Percentiles rank a stretch among this genome's conserved stretches.
These are phyloP conservation scores for Leccinum sublutescens DNA, from an alignment of 768 basidiomycete species.

Conservation along the genomic window DNA sequence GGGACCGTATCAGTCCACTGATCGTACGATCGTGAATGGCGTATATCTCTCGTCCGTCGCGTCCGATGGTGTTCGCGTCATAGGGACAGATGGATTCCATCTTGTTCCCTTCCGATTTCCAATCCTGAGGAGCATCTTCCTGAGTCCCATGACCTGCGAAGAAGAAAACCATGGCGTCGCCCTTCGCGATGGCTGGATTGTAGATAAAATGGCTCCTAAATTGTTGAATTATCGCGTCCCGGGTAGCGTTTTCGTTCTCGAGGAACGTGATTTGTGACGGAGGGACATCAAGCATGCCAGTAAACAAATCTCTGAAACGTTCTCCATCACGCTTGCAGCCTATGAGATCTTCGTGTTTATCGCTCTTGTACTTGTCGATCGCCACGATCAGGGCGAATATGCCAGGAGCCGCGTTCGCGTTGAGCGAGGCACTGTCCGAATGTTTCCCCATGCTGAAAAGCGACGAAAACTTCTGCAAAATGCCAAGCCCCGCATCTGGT, in stretches of 20 bases:
- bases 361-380: conserved; percentile 12
- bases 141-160: conserved; percentile 20
- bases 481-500: background rate
- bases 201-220: conserved; percentile 13
- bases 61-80: conserved; percentile 6
- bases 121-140: conserved; percentile 9
- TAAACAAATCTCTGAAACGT: conserved; percentile 13
- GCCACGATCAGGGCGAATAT: conserved; percentile 21
- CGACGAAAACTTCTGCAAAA: background rate
- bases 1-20: conserved; percentile 11
- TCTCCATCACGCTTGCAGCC: conserved; percentile 21
- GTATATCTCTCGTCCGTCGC: conserved; percentile 4
- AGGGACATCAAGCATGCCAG: conserved; percentile 13
- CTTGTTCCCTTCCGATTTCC: conserved; percentile 13
- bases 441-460: background rate
- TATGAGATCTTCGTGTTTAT: background rate
- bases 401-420: conserved; percentile 5
- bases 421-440: background rate
- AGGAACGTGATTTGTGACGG: conserved; percentile 14
- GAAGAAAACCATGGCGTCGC: conserved; percentile 21
- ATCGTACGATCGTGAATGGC: conserved; percentile 20
- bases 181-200: conserved; percentile 8
- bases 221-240: conserved; percentile 1
- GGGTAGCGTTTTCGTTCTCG: conserved; percentile 15
- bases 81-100: conserved; percentile 19